phyloP scores from a whole-genome alignment of 306 rosid species.

The Quercus engelmannii region DNA sequence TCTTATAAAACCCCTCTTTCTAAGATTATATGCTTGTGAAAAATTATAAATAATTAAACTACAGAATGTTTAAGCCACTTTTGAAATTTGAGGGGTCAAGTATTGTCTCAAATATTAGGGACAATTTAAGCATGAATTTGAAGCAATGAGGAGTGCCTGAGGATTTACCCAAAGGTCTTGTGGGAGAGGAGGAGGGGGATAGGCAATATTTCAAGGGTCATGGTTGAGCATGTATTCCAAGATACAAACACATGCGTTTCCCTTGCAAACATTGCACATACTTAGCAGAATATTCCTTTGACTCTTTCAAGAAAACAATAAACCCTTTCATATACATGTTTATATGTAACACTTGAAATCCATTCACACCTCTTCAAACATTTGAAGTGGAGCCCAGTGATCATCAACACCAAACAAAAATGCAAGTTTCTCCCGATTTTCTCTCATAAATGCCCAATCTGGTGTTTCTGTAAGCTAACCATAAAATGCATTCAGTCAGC shows the following conservation, averaged over 20 bases:
- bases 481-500: conserved; percentile 30
- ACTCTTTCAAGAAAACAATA: background rate
- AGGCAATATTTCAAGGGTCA: conserved; percentile 1
- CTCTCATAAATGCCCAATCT: conserved; percentile 78
- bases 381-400: conserved; percentile 91
- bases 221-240: conserved; percentile 2
- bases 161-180: background rate
- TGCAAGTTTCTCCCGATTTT: conserved; percentile 54
- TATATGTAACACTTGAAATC: background rate
- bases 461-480: conserved; percentile 74
- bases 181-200: background rate
- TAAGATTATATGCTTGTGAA: background rate
- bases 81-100: background rate
- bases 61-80: conserved; percentile 5
- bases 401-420: conserved; percentile 77
- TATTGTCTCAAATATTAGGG: background rate
- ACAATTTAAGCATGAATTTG: background rate
- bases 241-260: conserved; percentile 1
- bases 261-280: background rate
- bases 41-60: background rate
- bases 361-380: conserved; percentile 73
- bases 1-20: background rate
- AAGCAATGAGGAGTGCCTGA: background rate
- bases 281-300: background rate
- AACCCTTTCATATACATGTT: background rate